Evolutionary conservation across 2,329 filamentous ascomycete species (phyloP).

Genomic region (Colletotrichum graminicola): DNA sequence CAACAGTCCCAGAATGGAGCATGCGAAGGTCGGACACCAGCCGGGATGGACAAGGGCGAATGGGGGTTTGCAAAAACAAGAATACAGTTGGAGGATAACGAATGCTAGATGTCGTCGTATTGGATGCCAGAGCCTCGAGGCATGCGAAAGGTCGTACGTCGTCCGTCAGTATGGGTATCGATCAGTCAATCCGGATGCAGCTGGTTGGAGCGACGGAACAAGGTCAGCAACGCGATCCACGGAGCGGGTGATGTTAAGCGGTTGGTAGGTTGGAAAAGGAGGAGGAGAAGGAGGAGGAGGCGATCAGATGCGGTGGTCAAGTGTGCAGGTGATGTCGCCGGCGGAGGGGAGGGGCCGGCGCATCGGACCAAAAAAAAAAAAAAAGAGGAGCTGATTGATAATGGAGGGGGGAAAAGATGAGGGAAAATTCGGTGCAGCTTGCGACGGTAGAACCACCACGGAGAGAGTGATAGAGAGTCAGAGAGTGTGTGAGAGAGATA

Average conservation of each 20-base stretch:
- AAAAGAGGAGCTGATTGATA: conserved; percentile 38
- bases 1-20: conserved; percentile 9
- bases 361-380: conserved; percentile 30
- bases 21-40: conserved; percentile 32
- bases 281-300: neutral
- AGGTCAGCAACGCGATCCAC: conserved; percentile 12
- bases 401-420: conserved; percentile 29
- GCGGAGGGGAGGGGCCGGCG: conserved; percentile 41
- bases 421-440: conserved; percentile 36
- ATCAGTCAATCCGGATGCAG: conserved; percentile 27
- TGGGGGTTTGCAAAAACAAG: neutral
- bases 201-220: conserved; percentile 3
- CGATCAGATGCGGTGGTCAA: conserved; percentile 7
- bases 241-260: conserved; percentile 6
- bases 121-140: conserved; percentile 20
- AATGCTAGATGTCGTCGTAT: conserved; percentile 31
- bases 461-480: neutral
- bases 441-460: conserved; percentile 4
- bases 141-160: conserved; percentile 31
- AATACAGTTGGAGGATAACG: neutral
- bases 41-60: conserved; percentile 1
- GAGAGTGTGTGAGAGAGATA: neutral
- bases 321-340: conserved; percentile 31
- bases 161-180: conserved; percentile 28
- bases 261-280: neutral